Base-by-base conservation (phyloP, 108 stramenopile species). In the Nitzschia palea region DNA sequence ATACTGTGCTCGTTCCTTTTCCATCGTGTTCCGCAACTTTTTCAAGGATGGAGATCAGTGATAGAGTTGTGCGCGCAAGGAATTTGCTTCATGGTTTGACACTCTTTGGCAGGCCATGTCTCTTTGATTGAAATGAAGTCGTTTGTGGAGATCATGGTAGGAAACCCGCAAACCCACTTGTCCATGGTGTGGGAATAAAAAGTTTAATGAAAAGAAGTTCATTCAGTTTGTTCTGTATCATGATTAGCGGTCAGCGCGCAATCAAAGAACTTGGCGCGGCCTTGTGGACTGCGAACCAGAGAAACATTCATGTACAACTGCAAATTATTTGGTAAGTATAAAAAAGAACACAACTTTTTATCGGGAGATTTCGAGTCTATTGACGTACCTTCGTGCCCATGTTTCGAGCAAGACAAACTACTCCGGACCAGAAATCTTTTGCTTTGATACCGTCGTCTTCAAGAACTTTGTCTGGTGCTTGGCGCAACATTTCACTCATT, bases 221-320 rank as follows among this genome's bases (percentile, higher is more conserved):
- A n/a, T n/a, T n/a, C n/a, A n/a, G n/a, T n/a, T n/a, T n/a, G n/a
- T n/a, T n/a, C n/a, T n/a, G n/a, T n/a, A n/a, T n/a, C n/a, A n/a
- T n/a, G n/a, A n/a, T n/a, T n/a, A n/a, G n/a, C 17, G 4, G 68
- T 68, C 3, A 93, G 73, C 30, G 85, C 77, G 47, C 87, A 89
- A 43, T 86, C 85, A 67, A 93, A 93, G 64, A 90, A 93, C 51
- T 87, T 88, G 51, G 91, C 86, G 22, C 80, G 59, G n/a, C 88
- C 84, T 47, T 86, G 69, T 2, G 79, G 52, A 9, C 60, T 71
- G 61, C 91, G 80, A 12, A 88, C 91, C 10, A 93, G 80, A 23
- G 83, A 80, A 4, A 88, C 73, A 68, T 85, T 93, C 50, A 93
- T 53, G 58, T 73, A 79, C 65, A 86, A 71, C 88, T 89, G 67